Evolutionary conservation across 2,329 filamentous ascomycete genomes (phyloP).

Genomic region (Aspergillus sp.): DNA sequence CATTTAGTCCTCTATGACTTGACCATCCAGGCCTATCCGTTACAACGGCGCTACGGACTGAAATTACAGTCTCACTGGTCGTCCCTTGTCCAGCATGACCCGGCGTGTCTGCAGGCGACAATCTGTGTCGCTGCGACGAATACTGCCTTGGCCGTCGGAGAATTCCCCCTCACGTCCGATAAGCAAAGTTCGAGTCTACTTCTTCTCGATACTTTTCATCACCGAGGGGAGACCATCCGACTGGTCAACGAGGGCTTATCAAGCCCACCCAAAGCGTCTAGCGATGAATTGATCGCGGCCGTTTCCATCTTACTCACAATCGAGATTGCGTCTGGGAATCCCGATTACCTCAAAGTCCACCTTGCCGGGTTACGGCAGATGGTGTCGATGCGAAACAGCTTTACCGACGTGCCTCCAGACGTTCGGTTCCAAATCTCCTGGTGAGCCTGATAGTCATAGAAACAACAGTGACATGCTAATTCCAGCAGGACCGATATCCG

Average conservation of each 20-base stretch:
- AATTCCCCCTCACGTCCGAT: constrained; percentile 31
- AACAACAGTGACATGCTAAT: background rate
- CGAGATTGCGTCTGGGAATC: constrained; percentile 41
- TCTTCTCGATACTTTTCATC: constrained; percentile 38
- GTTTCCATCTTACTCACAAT: constrained; percentile 40
- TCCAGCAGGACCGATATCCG: constrained; percentile 39
- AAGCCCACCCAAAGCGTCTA: constrained; percentile 36
- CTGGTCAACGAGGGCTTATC: constrained; percentile 40
- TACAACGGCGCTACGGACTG: constrained; percentile 33
- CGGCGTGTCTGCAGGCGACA: constrained; percentile 35
- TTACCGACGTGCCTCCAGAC: constrained; percentile 36
- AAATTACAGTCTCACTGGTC: constrained; percentile 37
- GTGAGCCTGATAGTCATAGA: constrained; percentile 17
- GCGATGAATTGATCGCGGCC: constrained; percentile 39
- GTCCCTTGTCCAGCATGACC: constrained; percentile 34
- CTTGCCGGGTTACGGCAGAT: constrained; percentile 40
- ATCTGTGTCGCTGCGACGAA: constrained; percentile 40
- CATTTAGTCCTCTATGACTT: constrained; percentile 35
- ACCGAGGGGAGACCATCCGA: constrained; percentile 39
- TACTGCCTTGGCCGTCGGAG: constrained; percentile 31
- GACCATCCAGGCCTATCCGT: constrained; percentile 35
- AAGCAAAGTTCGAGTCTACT: constrained; percentile 29
- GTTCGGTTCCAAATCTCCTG: constrained; percentile 42
- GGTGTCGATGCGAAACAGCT: constrained; percentile 37
- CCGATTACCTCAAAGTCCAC: constrained; percentile 40